Conservation (phyloP, 108 stramenopile species). For the Cylindrotheca closterium region DNA sequence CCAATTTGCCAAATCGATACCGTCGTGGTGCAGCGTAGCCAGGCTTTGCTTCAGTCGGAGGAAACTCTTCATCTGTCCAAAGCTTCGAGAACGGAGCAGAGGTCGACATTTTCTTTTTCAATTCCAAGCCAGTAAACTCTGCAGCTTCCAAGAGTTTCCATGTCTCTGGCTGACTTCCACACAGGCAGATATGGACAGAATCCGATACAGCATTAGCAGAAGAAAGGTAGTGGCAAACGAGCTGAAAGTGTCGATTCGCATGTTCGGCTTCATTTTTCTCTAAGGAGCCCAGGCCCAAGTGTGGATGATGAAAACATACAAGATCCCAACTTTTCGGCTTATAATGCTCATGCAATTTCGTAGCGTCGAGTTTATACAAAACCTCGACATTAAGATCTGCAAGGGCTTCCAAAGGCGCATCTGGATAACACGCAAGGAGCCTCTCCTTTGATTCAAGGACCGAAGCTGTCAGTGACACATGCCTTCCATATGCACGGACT, state of each 20-base stretch:
- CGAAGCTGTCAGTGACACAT: slow-evolving; percentile 47
- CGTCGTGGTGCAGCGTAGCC: slow-evolving; percentile 52
- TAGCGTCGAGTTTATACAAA: slow-evolving; percentile 58
- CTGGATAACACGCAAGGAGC: slow-evolving; percentile 34
- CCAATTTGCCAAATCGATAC: slow-evolving; percentile 65
- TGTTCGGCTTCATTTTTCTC: slow-evolving; percentile 29
- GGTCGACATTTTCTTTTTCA: slow-evolving; percentile 27
- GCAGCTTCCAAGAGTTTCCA: slow-evolving; percentile 54
- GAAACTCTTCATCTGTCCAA: slow-evolving; percentile 23
- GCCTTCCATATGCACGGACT: slow-evolving; percentile 47
- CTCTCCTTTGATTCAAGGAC: slow-evolving; percentile 39
- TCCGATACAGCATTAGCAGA: slow-evolving; percentile 41
- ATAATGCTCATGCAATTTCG: slow-evolving; percentile 39
- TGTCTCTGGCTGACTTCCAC: slow-evolving; percentile 57
- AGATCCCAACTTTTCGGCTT: slow-evolving; percentile 40
- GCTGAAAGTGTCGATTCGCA: slow-evolving; percentile 42
- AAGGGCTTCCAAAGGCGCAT: slow-evolving; percentile 40
- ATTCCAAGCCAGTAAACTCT: slow-evolving; percentile 23
- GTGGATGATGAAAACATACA: slow-evolving; percentile 74
- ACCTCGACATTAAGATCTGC: slow-evolving; percentile 28
- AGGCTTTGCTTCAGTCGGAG: slow-evolving; percentile 8
- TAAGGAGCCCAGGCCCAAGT: slow-evolving; percentile 50
- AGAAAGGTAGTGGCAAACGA: slow-evolving; percentile 61
- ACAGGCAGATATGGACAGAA: slow-evolving; percentile 65
- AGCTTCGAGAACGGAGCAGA: slow-evolving; percentile 35